Evolutionary conservation across 2,329 filamentous ascomycete species (phyloP).

Genomic region (Aspergillus hiratsukae): DNA sequence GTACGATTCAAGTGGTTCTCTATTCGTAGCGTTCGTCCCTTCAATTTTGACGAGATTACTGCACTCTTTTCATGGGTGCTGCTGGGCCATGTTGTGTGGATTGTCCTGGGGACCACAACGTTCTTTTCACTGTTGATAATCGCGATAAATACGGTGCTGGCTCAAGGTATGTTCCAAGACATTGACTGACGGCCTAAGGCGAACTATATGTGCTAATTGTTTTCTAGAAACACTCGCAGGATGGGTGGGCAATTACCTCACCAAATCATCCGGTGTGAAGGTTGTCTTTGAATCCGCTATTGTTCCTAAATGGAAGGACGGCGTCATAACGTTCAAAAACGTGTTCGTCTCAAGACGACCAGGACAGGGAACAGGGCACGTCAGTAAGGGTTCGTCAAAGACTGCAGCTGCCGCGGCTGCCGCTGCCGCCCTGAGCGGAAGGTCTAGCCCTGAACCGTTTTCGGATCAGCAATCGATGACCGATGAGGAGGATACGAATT

Average conservation of each 20-base stretch:
- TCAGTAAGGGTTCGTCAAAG: slow-evolving; percentile 85
- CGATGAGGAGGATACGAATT: slow-evolving; percentile 83
- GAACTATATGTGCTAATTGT: slow-evolving; percentile 18
- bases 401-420: slow-evolving; percentile 82
- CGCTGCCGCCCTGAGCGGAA: slow-evolving; percentile 55
- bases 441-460: slow-evolving; percentile 36
- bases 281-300: slow-evolving; percentile 97
- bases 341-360: slow-evolving; percentile 92
- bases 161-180: slow-evolving; percentile 63
- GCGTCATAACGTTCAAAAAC: slow-evolving; percentile 93
- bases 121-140: slow-evolving; percentile 92
- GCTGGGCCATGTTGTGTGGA: slow-evolving; percentile 88
- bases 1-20: slow-evolving; percentile 98
- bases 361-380: slow-evolving; percentile 73
- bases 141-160: slow-evolving; percentile 91
- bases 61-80: slow-evolving; percentile 95
- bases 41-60: slow-evolving; percentile 94
- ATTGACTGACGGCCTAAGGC: slow-evolving; percentile 5
- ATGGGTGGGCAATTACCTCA: slow-evolving; percentile 94
- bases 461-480: slow-evolving; percentile 21
- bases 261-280: slow-evolving; percentile 84
- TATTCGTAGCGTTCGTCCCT: slow-evolving; percentile 87
- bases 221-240: slow-evolving; percentile 76
- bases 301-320: slow-evolving; percentile 90
- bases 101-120: slow-evolving; percentile 93